Conservation (phyloP, 208 protist species). For the Polymyxa betae region DNA sequence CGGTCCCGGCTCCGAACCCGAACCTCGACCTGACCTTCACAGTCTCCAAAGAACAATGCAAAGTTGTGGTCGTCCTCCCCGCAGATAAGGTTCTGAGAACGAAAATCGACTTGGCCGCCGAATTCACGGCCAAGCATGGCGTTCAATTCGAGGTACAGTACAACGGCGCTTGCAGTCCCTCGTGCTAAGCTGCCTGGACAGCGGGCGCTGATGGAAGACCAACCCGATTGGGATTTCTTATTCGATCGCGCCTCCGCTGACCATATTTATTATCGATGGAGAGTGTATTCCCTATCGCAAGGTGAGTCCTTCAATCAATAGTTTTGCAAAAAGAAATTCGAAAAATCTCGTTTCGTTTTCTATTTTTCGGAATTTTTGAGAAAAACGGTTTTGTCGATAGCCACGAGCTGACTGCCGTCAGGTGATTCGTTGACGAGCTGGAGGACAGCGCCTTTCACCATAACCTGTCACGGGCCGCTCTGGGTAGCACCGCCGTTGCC, state of each 20-base stretch:
- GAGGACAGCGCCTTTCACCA: neutral
- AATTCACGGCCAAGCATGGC: conserved; percentile 20
- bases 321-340: too few relatives aligned
- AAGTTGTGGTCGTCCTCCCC: conserved; percentile 1
- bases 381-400: too few relatives aligned
- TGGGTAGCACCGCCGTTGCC: neutral
- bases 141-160: conserved; percentile 20
- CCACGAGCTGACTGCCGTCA: too few relatives aligned
- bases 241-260: neutral
- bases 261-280: conserved; percentile 47
- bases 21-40: conserved; percentile 43
- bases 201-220: conserved; percentile 27
- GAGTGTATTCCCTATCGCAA: conserved; percentile 49
- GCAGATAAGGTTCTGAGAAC: neutral
- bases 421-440: neutral
- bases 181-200: neutral
- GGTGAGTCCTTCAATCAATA: neutral
- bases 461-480: conserved; percentile 32
- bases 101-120: neutral
- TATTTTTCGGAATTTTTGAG: too few relatives aligned
- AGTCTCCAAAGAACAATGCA: conserved; percentile 50
- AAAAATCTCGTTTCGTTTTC: too few relatives aligned
- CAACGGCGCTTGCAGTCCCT: neutral
- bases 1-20: neutral
- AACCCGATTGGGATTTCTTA: conserved; percentile 28